Evolutionary conservation across 345 rosid species (phyloP), one percentile per base, ranked within the genome.

Genomic region (Salix arbutifolia): DNA sequence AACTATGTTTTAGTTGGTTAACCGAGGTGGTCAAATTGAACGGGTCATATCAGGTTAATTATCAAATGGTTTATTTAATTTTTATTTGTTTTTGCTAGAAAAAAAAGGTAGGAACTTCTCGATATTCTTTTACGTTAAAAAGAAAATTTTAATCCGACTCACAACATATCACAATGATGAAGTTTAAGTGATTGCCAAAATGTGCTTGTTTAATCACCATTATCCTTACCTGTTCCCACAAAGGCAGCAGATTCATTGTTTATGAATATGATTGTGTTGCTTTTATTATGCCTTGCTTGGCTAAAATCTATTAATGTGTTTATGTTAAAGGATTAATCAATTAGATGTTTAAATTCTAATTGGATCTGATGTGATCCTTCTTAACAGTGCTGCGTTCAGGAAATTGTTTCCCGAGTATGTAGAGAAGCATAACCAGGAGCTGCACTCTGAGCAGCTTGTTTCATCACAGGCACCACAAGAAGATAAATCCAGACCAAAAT

Each of bases 381-480:
- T 19, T 81, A 66, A 73, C 97, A 96, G 99, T 76, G 72, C 93
- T 38, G 87, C 95, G 65, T 96, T 96, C 83, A 85, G 91, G 79
- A 94, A 94, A 83, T 82, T 94, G 78, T 96, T 96, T 78, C 99
- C 99, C 0, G 99, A 96, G 84, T 91, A 89, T 28, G 94, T 94
- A 1, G 99, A 94, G 81, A 91, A 84, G 82, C 84, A 87, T 77
- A 87, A 90, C 75, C 83, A 92, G 83, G 92, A 89, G 88, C 86
- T 89, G 81, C 77, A 78, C 50, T 74, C 85, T 2, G 88, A 86
- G 77, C 88, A 80, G 79, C 89, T 77, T 78, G 80, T 65, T 12
- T 35, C 84, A 70, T 62, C 85, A 8, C 87, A 85, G 81, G 81
- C 75, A 9, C 77, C 87, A 12, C 83, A 85, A 80, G 90, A 83